These are phyloP conservation scores for Cucumis cinereus DNA, from an alignment of 306 rosid genomes.

Conservation along the genomic window DNA sequence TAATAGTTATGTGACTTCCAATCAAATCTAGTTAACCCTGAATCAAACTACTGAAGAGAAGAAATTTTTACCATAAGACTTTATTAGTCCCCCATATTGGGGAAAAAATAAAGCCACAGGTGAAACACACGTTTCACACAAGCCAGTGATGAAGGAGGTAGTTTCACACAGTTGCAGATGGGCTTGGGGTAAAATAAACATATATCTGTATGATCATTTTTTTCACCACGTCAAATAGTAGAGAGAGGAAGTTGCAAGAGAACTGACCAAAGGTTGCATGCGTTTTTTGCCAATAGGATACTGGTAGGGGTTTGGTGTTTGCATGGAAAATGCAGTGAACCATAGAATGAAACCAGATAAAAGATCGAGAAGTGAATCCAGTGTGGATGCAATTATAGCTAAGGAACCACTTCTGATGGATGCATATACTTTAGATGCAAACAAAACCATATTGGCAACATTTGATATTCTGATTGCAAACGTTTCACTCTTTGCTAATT, in stretches of 20 bases:
- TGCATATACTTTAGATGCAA: constrained; percentile 85
- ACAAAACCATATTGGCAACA: constrained; percentile 83
- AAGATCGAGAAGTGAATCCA: constrained; percentile 95
- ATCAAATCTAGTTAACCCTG: background rate
- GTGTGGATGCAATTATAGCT: constrained; percentile 95
- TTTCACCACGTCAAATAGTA: background rate
- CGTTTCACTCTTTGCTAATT: constrained; percentile 70
- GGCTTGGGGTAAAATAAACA: background rate
- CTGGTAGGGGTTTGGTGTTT: constrained; percentile 92
- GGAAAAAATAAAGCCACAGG: background rate
- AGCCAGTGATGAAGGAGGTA: background rate
- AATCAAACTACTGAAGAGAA: background rate
- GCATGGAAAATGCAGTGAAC: constrained; percentile 99
- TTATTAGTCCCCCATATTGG: background rate
- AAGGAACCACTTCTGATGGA: constrained; percentile 83
- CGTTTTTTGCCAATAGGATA: constrained; percentile 95
- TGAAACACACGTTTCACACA: background rate
- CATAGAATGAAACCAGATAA: constrained; percentile 94
- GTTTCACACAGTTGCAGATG: background rate
- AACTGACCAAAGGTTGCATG: constrained; percentile 88
- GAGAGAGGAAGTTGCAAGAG: background rate
- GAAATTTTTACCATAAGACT: background rate
- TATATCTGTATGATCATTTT: background rate
- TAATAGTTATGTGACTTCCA: background rate
- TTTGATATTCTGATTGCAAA: constrained; percentile 91